Evolutionary conservation across 768 basidiomycete species (phyloP).

Genomic region (Leccinum obscurum): DNA sequence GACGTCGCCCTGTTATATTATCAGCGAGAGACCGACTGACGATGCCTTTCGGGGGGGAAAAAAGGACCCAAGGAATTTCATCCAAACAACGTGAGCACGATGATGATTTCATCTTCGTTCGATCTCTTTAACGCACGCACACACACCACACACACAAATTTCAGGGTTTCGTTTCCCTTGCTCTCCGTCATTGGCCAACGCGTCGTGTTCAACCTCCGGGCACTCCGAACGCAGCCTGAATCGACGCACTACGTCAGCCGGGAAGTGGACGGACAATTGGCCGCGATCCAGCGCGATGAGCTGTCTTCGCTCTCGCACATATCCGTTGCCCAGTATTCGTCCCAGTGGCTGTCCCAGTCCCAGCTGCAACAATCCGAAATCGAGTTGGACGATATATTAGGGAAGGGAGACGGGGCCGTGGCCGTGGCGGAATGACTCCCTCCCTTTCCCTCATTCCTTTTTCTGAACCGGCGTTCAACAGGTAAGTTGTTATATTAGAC

Average conservation of each 20-base stretch:
- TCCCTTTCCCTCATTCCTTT: too few species aligned
- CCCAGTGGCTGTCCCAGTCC: not conserved
- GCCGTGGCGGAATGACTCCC: too few species aligned
- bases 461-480: not conserved
- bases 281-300: not conserved
- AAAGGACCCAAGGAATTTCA: slow-evolving; percentile 19
- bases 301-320: not conserved
- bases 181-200: slow-evolving; percentile 23
- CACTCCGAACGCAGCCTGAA: slow-evolving; percentile 5
- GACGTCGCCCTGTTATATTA: too few species aligned
- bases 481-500: not conserved
- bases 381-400: not conserved
- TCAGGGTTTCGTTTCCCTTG: slow-evolving; percentile 4
- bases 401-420: too few species aligned
- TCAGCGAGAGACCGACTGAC: not conserved
- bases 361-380: not conserved
- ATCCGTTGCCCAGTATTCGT: not conserved
- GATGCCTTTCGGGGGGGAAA: not conserved
- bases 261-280: slow-evolving; percentile 15
- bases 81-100: slow-evolving; percentile 13
- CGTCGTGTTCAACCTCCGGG: slow-evolving; percentile 23
- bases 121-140: not conserved
- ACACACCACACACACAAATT: slow-evolving; percentile 1
- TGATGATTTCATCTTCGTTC: too few species aligned
- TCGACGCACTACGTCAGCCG: slow-evolving; percentile 15